phyloP scores from a whole-genome alignment of 257 asterid genomes.

The Lavandula angustifolia region DNA sequence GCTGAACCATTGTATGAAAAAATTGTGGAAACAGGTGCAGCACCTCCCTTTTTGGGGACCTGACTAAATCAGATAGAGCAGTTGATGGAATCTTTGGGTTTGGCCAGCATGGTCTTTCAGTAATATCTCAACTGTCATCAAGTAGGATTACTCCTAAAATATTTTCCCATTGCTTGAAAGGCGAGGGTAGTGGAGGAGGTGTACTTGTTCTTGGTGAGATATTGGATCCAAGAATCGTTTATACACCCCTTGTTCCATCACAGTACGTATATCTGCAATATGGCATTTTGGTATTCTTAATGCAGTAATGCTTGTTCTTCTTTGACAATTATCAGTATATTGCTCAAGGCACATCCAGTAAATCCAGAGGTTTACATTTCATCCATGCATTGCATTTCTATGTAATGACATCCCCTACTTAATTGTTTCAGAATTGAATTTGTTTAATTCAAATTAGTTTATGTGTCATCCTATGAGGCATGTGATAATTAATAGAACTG shows the following conservation, averaged over 20 bases:
- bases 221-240: constrained; percentile 81
- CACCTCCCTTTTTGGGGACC: constrained; percentile 72
- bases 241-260: constrained; percentile 92
- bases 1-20: constrained; percentile 21
- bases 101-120: constrained; percentile 74
- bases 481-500: constrained; percentile 4
- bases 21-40: constrained; percentile 68
- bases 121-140: constrained; percentile 74
- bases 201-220: constrained; percentile 94
- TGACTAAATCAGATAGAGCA: constrained; percentile 78
- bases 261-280: constrained; percentile 63
- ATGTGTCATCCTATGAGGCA: neutral
- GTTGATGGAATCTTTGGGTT: constrained; percentile 90
- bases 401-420: neutral
- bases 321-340: neutral
- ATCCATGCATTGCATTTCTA: neutral
- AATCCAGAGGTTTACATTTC: constrained; percentile 19
- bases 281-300: constrained; percentile 24
- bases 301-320: constrained; percentile 10
- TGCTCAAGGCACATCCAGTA: constrained; percentile 11
- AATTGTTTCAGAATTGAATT: constrained; percentile 1
- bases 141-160: constrained; percentile 77
- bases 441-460: constrained; percentile 6
- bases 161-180: constrained; percentile 90
- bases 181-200: constrained; percentile 87